phyloP scores from a whole-genome alignment of 495 filamentous ascomycete genomes.

The Polyplosphaeria fusca region DNA sequence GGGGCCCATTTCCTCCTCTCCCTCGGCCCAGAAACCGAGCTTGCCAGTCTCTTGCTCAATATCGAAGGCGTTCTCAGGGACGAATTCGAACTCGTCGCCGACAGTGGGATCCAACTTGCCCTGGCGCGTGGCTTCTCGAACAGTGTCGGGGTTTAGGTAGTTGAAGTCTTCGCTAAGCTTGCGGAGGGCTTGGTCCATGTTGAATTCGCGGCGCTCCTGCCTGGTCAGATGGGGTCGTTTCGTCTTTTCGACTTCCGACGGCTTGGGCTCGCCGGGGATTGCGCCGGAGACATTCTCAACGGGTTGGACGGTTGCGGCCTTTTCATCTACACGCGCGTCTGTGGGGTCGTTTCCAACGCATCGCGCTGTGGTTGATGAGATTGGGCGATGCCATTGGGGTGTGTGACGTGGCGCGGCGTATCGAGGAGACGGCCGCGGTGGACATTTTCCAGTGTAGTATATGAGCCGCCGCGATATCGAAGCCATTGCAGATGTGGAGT shows the following conservation, averaged over 20 bases:
- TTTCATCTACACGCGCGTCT: not conserved
- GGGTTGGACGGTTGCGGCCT: not conserved
- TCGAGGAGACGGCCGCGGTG: slow-evolving; percentile 18
- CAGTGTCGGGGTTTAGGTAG: slow-evolving; percentile 6
- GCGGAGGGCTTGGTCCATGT: not conserved
- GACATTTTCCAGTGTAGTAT: no score
- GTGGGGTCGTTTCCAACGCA: not conserved
- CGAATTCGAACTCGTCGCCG: not conserved
- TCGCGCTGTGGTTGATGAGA: slow-evolving; percentile 27
- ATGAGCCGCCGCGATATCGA: slow-evolving; percentile 38
- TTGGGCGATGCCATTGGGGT: slow-evolving; percentile 24
- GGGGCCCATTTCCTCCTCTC: slow-evolving; percentile 21
- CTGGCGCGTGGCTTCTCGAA: slow-evolving; percentile 5
- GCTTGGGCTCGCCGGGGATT: not conserved
- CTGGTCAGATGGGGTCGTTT: no score
- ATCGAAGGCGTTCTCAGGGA: slow-evolving; percentile 17
- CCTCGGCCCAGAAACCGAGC: slow-evolving; percentile 29
- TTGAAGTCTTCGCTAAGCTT: slow-evolving; percentile 17
- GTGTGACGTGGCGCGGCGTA: slow-evolving; percentile 2
- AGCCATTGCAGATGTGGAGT: slow-evolving; percentile 39
- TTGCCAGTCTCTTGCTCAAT: not conserved
- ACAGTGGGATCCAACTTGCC: slow-evolving; percentile 1
- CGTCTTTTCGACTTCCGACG: no score
- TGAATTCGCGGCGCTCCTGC: no score
- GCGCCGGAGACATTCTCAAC: not conserved